Evolutionary conservation across 352 stramenopile species (phyloP).

Genomic region (Phytophthora europaea): DNA sequence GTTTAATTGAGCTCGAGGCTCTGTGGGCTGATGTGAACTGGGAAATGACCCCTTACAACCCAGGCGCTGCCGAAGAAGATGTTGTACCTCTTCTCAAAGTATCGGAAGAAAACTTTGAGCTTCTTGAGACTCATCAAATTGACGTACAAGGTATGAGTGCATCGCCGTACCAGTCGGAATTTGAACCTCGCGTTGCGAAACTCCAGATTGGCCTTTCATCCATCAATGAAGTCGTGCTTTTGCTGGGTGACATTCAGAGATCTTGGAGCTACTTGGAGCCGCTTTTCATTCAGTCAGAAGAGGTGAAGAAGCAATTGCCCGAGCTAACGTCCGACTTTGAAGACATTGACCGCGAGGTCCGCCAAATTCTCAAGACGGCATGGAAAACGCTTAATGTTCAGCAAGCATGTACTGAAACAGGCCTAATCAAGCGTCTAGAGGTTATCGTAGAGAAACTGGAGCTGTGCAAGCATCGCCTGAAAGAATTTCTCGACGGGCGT

Average conservation of each 20-base stretch:
- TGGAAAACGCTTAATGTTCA: constrained; percentile 93
- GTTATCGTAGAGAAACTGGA: constrained; percentile 94
- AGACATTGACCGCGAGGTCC: constrained; percentile 95
- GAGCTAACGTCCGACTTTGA: constrained; percentile 95
- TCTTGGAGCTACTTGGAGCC: constrained; percentile 97
- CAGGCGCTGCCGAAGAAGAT: constrained; percentile 71
- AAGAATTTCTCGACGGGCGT: constrained; percentile 96
- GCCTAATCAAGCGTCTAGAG: constrained; percentile 93
- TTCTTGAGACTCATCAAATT: constrained; percentile 97
- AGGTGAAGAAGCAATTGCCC: constrained; percentile 97
- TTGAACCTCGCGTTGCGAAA: constrained; percentile 92
- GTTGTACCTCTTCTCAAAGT: constrained; percentile 93
- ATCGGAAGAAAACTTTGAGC: constrained; percentile 97
- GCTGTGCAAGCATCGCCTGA: constrained; percentile 94
- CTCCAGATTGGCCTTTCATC: constrained; percentile 90
- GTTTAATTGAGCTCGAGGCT: constrained; percentile 92
- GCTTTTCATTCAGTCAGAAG: constrained; percentile 96
- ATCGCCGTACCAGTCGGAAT: constrained; percentile 96
- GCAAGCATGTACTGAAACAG: constrained; percentile 89
- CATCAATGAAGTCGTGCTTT: constrained; percentile 94
- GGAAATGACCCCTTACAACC: constrained; percentile 95
- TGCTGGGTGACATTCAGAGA: constrained; percentile 96
- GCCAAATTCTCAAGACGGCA: constrained; percentile 84
- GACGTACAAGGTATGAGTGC: constrained; percentile 97
- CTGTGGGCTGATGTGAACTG: constrained; percentile 95